Conservation (phyloP, 2,329 filamentous ascomycete genomes). For the Aurifilum marmelostoma region DNA sequence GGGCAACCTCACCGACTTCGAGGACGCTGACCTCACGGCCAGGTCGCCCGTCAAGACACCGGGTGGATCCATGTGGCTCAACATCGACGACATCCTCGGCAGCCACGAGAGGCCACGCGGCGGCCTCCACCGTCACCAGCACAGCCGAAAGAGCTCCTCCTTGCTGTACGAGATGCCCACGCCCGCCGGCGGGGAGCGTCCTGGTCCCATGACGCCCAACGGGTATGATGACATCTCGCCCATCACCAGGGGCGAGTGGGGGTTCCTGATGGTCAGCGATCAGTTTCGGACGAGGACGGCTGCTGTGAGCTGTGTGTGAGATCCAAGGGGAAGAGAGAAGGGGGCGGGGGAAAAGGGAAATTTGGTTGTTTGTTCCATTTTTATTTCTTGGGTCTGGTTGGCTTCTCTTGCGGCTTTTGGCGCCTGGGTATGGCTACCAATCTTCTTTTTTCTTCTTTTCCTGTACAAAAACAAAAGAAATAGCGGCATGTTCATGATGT, state of each 20-base stretch:
- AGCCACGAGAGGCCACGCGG: slow-evolving; percentile 29
- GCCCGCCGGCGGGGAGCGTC: slow-evolving; percentile 32
- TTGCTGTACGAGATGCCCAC: slow-evolving; percentile 14
- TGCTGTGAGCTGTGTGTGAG: slow-evolving; percentile 40
- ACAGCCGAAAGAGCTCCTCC: slow-evolving; percentile 22
- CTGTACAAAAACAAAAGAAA: not conserved
- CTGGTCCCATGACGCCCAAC: slow-evolving; percentile 61
- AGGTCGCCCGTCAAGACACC: slow-evolving; percentile 39
- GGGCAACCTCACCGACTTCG: slow-evolving; percentile 32
- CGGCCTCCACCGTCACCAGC: not conserved
- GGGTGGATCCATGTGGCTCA: slow-evolving; percentile 30
- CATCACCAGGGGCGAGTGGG: slow-evolving; percentile 65
- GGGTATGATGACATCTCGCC: slow-evolving; percentile 65
- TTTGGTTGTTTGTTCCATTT: not conserved
- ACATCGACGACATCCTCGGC: slow-evolving; percentile 50
- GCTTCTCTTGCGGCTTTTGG: not conserved
- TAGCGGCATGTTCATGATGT: slow-evolving; percentile 1
- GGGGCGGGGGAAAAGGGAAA: no score
- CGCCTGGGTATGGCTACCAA: no score
- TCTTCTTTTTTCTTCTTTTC: not conserved
- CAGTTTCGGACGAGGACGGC: slow-evolving; percentile 50
- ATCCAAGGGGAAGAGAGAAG: no score
- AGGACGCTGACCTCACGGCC: slow-evolving; percentile 45
- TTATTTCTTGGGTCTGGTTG: no score
- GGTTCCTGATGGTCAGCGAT: slow-evolving; percentile 58